phyloP scores from a whole-genome alignment of 768 basidiomycete species.

The Lanmaoa rubissima region DNA sequence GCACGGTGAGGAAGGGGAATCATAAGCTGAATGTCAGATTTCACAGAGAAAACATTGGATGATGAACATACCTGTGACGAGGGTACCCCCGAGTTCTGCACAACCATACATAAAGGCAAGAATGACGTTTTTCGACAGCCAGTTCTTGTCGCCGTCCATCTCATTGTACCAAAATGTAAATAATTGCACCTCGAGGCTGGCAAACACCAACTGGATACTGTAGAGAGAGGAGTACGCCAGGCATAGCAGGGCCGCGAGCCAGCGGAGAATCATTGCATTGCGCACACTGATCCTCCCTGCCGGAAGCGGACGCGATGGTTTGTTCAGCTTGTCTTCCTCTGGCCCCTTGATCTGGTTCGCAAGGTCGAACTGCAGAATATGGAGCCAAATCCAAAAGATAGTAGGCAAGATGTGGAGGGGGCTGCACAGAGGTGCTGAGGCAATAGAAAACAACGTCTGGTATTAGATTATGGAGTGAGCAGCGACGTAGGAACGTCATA shows the following conservation, averaged over 20 bases:
- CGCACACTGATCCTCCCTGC: conserved; percentile 39
- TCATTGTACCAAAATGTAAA: conserved; percentile 41
- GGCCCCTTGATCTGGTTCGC: conserved; percentile 43
- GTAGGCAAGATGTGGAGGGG: conserved; percentile 23
- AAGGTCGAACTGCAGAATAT: conserved; percentile 44
- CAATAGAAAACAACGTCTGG: conserved; percentile 35
- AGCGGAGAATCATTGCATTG: conserved; percentile 37
- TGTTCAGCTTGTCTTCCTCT: conserved; percentile 45
- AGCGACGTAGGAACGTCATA: background rate
- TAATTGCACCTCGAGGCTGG: conserved; percentile 35
- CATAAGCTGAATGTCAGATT: background rate
- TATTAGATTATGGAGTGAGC: background rate
- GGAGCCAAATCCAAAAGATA: conserved; percentile 44
- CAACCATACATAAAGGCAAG: conserved; percentile 40
- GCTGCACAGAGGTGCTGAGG: conserved; percentile 31
- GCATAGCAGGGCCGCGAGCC: conserved; percentile 36
- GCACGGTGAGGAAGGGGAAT: background rate
- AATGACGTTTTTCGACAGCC: conserved; percentile 38
- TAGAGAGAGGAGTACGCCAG: conserved; percentile 34
- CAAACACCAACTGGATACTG: conserved; percentile 30
- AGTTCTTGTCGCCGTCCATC: conserved; percentile 35
- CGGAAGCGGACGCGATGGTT: conserved; percentile 45
- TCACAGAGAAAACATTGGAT: background rate
- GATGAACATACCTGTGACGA: conserved; percentile 34
- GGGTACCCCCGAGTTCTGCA: conserved; percentile 38